These are phyloP conservation scores for Geranium brycei DNA, from an alignment of 345 rosid species.

Conservation along the genomic window DNA sequence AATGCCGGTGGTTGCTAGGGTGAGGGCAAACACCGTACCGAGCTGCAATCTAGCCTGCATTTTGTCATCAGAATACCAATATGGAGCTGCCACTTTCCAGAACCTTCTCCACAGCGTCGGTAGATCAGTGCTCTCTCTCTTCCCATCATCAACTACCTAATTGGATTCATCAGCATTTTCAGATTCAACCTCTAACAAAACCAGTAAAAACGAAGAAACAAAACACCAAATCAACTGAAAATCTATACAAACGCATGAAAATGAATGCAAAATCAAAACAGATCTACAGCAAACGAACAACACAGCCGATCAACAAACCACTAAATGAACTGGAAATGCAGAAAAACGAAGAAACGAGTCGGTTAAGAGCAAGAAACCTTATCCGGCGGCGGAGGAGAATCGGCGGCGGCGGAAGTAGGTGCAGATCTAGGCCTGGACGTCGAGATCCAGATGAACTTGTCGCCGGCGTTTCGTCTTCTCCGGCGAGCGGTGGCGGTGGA, in stretches of 20 bases:
- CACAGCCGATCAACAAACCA: too few species aligned
- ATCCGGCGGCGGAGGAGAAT: neutral
- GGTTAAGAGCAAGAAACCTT: neutral
- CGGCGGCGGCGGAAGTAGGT: neutral
- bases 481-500: neutral
- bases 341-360: neutral
- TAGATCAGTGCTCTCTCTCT: neutral
- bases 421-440: neutral
- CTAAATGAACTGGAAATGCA: too few species aligned
- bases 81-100: slow-evolving; percentile 90
- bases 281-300: too few species aligned
- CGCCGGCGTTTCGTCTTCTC: neutral
- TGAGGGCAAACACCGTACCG: slow-evolving; percentile 76
- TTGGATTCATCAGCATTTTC: neutral
- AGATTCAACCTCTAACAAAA: neutral
- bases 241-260: too few species aligned
- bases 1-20: slow-evolving; percentile 79
- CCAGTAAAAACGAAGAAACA: too few species aligned
- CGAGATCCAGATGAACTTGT: too few species aligned
- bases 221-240: too few species aligned
- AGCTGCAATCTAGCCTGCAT: slow-evolving; percentile 67
- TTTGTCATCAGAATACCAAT: slow-evolving; percentile 76
- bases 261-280: too few species aligned
- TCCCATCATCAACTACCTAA: neutral
- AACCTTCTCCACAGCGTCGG: slow-evolving; percentile 40